Percentiles rank a stretch among this genome's conserved stretches.
These are phyloP conservation scores for Filosporella fistucella DNA, from an alignment of 495 filamentous ascomycete species.

Conservation along the genomic window DNA sequence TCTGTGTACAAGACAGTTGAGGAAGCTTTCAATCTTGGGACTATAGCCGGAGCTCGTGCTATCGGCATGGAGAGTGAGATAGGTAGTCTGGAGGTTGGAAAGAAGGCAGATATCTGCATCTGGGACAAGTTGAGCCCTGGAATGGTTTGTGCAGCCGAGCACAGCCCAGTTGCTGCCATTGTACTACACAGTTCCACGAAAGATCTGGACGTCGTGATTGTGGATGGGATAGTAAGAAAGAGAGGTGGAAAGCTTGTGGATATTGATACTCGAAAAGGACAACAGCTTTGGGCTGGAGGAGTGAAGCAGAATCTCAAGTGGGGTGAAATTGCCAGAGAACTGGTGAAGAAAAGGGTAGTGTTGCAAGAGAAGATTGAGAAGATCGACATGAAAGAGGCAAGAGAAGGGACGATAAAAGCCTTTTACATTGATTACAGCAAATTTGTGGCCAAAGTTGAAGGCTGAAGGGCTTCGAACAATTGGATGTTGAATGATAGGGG, in stretches of 20 bases:
- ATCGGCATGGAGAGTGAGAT: conserved; percentile 36
- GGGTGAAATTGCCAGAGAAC: conserved; percentile 35
- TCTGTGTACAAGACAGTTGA: conserved; percentile 33
- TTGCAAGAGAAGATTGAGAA: conserved; percentile 7
- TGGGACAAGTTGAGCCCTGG: conserved; percentile 36
- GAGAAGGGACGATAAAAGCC: background rate
- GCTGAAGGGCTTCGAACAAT: too few species aligned
- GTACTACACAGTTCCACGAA: conserved; percentile 38
- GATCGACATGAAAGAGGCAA: conserved; percentile 4
- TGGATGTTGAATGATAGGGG: too few species aligned
- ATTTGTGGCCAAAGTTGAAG: background rate
- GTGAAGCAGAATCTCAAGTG: conserved; percentile 1
- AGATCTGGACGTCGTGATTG: conserved; percentile 45
- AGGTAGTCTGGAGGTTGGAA: conserved; percentile 40
- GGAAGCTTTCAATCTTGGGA: conserved; percentile 45
- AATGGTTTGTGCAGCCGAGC: conserved; percentile 37
- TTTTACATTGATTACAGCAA: conserved; percentile 1
- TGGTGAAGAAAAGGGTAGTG: conserved; percentile 3
- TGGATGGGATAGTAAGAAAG: conserved; percentile 40
- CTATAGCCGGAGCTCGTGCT: conserved; percentile 41
- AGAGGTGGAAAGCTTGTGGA: conserved; percentile 19
- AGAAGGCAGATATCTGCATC: conserved; percentile 41
- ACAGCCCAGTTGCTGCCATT: conserved; percentile 41
- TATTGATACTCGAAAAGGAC: conserved; percentile 2
- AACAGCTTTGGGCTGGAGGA: conserved; percentile 4